These are phyloP conservation scores for Knoxdaviesia proteae DNA, from an alignment of 2,329 filamentous ascomycete genomes.

Conservation along the genomic window DNA sequence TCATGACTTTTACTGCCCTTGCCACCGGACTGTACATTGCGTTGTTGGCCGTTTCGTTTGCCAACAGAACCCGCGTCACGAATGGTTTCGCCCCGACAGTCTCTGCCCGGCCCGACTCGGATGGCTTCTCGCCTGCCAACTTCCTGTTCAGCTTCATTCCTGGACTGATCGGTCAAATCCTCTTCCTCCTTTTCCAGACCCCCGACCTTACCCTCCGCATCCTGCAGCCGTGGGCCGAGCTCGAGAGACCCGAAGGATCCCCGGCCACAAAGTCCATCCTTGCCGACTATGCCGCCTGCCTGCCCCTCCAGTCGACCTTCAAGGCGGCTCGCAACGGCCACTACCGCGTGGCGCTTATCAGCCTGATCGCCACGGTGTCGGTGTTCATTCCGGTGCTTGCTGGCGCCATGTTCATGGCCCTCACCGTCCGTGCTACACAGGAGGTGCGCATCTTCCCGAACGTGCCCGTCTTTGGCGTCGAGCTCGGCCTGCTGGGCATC, in stretches of 20 bases:
- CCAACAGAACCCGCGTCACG: constrained; percentile 42
- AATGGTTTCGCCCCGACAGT: constrained; percentile 54
- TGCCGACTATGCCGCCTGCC: constrained; percentile 46
- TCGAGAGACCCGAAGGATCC: constrained; percentile 34
- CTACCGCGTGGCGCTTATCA: constrained; percentile 42
- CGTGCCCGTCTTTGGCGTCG: constrained; percentile 48
- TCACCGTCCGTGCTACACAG: constrained; percentile 29
- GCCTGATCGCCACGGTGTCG: constrained; percentile 36
- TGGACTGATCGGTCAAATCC: constrained; percentile 40
- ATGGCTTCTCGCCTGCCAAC: constrained; percentile 66
- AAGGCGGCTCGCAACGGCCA: constrained; percentile 40
- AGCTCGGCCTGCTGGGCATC: constrained; percentile 51
- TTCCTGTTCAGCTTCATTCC: constrained; percentile 71
- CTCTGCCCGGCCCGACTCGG: constrained; percentile 32
- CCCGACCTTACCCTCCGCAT: constrained; percentile 45
- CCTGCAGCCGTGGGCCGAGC: constrained; percentile 48
- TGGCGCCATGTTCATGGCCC: constrained; percentile 53
- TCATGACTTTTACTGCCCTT: constrained; percentile 45
- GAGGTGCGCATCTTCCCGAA: constrained; percentile 49
- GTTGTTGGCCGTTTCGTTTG: constrained; percentile 60
- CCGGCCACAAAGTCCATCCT: constrained; percentile 43
- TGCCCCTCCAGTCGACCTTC: constrained; percentile 37
- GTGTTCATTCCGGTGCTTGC: constrained; percentile 44
- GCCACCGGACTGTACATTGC: constrained; percentile 42
- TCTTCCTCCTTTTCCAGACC: constrained; percentile 46